Conservation (phyloP, 2,329 filamentous ascomycete genomes). For the Chrysoporthe cubensis region DNA sequence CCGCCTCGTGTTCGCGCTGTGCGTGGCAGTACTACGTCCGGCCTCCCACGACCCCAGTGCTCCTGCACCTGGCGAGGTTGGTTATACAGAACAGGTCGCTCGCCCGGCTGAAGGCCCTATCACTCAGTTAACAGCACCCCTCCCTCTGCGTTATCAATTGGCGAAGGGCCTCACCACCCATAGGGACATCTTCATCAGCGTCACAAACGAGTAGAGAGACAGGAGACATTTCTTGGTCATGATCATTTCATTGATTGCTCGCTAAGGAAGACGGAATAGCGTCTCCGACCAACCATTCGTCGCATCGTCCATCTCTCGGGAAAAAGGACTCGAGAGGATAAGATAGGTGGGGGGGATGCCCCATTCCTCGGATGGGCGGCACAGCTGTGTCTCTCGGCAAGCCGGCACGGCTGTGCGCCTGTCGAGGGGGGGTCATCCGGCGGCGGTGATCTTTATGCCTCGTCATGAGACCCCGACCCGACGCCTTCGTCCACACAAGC, state of each 20-base stretch:
- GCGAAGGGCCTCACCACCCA: too few relatives aligned
- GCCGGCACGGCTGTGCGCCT: neutral
- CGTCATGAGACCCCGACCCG: neutral
- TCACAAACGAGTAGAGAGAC: neutral
- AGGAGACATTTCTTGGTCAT: neutral
- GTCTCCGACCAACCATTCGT: neutral
- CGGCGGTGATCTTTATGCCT: conserved; percentile 8
- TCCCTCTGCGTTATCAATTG: too few relatives aligned
- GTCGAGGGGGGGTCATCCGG: neutral
- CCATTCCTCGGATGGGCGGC: neutral
- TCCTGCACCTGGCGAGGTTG: too few relatives aligned
- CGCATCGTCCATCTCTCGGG: neutral
- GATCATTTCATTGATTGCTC: conserved; percentile 2
- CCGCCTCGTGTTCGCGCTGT: too few relatives aligned
- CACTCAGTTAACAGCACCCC: too few relatives aligned
- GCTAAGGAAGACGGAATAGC: neutral
- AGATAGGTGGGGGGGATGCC: neutral
- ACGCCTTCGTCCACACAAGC: neutral
- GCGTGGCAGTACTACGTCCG: too few relatives aligned
- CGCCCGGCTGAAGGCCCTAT: too few relatives aligned
- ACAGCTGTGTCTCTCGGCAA: neutral
- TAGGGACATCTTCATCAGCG: too few relatives aligned
- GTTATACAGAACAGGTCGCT: too few relatives aligned
- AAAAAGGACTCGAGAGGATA: neutral
- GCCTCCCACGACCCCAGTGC: too few relatives aligned